Base-by-base conservation (phyloP, 1,284 basidiomycete species). In the Phellinidium pouzarii region DNA sequence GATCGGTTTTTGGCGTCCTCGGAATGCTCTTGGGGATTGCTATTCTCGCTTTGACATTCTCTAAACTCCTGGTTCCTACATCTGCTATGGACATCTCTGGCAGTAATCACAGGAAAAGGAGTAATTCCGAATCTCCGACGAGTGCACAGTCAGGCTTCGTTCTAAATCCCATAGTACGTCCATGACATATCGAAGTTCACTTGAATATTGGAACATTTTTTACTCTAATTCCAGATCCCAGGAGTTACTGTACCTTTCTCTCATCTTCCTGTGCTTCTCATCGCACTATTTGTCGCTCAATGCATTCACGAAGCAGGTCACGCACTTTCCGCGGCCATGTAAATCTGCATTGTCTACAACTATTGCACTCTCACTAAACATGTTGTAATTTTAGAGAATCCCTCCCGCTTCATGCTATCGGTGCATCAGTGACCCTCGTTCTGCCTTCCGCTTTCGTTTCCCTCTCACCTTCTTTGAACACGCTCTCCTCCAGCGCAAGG, bases 371-470 rank as follows among this genome's bases (percentile, higher is more conserved):
- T 54, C 22, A 40, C 50, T 36, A 14, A 25, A 9, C 34, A 56
- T 55, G 19, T 12, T 26, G 22, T 27, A 27, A 7, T n/a, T 12
- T 14, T 56, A 82, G 80, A 11, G 77, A 80, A 40, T 64, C 65
- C 2, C 65, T 86, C 27, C 80, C 82, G 1, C 68, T 87, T 8
- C 64, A 75, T 12, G 75, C 77, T 6, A 69, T 75, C n/a, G 85
- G 84, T 6, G 65, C 74, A 7, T 76, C 80, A 0, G 56, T 86
- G 17, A 76, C 74, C 0, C 52, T 85, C 40, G 58, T 80, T 46
- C 62, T 89, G 7, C 86, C 86, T 1, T 76, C 84, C 2, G 84
- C 84, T n/a, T 87, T 85, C 57, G 82, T 88, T 7, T 69, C 74
- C 0, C 74, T 87, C 44, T 52, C 67, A 14, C 59, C 67, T 0